phyloP scores from a whole-genome alignment of 192 early-diverging fungal species.

The Haplosporangium gracile region DNA sequence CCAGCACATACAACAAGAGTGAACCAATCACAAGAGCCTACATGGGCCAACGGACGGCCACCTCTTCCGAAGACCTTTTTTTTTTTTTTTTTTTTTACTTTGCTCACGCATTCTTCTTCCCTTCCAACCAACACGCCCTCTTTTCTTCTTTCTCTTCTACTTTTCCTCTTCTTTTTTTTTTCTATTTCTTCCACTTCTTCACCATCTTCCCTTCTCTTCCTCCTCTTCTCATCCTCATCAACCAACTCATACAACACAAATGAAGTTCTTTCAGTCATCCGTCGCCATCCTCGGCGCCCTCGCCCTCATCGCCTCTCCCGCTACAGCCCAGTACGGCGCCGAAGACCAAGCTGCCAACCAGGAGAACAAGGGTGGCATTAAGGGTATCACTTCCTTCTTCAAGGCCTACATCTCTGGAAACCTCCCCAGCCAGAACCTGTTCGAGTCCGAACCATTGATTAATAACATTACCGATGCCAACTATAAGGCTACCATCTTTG shows the following conservation, averaged over 20 bases:
- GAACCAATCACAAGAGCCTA: conserved; percentile 8
- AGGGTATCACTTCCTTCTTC: neutral
- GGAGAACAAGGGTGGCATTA: neutral
- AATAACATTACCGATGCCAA: conserved; percentile 45
- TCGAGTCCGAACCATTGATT: conserved; percentile 20
- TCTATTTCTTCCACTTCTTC: neutral
- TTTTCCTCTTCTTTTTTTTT: neutral
- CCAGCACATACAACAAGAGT: neutral
- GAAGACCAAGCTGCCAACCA: conserved; percentile 13
- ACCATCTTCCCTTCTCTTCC: neutral
- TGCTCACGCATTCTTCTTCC: neutral
- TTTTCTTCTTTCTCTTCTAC: conserved; percentile 3
- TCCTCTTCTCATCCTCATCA: neutral
- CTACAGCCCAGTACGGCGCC: conserved; percentile 36
- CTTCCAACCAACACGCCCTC: neutral
- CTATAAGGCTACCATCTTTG: conserved; percentile 36
- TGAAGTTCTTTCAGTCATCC: conserved; percentile 53
- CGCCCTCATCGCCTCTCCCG: conserved; percentile 31
- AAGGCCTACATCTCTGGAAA: conserved; percentile 35
- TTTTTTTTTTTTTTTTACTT: neutral
- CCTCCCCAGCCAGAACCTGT: neutral
- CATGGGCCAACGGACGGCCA: conserved; percentile 3
- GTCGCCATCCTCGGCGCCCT: conserved; percentile 34
- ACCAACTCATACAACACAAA: neutral
- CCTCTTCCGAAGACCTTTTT: neutral